Evolutionary conservation across 495 filamentous ascomycete species (phyloP).

Genomic region (Penicillium goetzii): DNA sequence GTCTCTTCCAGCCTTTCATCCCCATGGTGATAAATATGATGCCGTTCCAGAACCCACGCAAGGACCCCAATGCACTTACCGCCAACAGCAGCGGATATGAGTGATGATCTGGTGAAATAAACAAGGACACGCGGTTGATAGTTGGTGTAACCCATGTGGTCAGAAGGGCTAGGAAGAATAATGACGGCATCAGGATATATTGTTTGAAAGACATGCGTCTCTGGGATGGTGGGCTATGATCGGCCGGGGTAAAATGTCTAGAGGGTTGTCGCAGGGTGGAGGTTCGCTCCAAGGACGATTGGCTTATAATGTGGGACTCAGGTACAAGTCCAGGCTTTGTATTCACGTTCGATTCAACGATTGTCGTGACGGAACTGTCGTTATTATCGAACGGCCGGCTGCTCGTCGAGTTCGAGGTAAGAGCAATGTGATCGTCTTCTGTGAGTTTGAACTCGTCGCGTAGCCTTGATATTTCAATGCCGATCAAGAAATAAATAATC

Average conservation of each 20-base stretch:
- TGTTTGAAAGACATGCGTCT: slow-evolving; percentile 48
- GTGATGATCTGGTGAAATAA: slow-evolving; percentile 35
- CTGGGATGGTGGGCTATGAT: slow-evolving; percentile 18
- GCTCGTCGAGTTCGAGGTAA: slow-evolving; percentile 8
- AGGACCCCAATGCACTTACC: slow-evolving; percentile 44
- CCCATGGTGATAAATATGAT: slow-evolving; percentile 49
- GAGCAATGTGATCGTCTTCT: slow-evolving; percentile 37
- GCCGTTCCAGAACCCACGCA: slow-evolving; percentile 55
- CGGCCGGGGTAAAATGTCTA: not conserved
- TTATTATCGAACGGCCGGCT: slow-evolving; percentile 15
- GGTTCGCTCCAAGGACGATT: slow-evolving; percentile 16
- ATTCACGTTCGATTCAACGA: slow-evolving; percentile 14
- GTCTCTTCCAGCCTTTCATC: slow-evolving; percentile 41
- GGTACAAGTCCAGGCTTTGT: slow-evolving; percentile 3
- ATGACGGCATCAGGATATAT: slow-evolving; percentile 52
- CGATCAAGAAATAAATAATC: slow-evolving; percentile 46
- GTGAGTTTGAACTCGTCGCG: slow-evolving; percentile 42
- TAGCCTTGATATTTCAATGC: slow-evolving; percentile 45
- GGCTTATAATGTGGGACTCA: slow-evolving; percentile 17
- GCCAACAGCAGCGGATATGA: slow-evolving; percentile 44
- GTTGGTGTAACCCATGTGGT: slow-evolving; percentile 52
- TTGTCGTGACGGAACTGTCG: slow-evolving; percentile 22
- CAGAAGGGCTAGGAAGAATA: slow-evolving; percentile 52
- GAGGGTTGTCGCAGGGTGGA: slow-evolving; percentile 6
- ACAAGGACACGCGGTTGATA: slow-evolving; percentile 42